Evolutionary conservation across 108 stramenopile species (phyloP).

Genomic region (Pseudonitzschia multistriata): DNA sequence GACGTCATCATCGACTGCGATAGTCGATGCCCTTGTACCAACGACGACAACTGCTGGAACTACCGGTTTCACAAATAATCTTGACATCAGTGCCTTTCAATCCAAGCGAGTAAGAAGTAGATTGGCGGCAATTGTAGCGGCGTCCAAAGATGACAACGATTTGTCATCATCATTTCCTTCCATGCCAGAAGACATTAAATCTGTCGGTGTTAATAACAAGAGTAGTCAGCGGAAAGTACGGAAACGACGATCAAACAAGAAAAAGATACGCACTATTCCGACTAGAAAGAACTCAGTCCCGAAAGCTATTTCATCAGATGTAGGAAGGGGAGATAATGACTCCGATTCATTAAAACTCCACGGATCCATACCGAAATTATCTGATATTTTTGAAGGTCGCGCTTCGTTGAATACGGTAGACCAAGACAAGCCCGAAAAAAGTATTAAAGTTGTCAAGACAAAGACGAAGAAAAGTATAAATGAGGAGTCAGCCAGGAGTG

Average conservation of each 20-base stretch:
- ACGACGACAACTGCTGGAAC: background rate
- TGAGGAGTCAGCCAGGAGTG: background rate
- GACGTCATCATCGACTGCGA: background rate
- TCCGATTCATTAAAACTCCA: conserved; percentile 2
- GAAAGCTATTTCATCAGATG: background rate
- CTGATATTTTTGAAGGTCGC: conserved; percentile 6
- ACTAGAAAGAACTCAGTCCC: background rate
- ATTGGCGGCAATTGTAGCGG: background rate
- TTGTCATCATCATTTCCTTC: background rate
- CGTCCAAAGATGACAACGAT: background rate
- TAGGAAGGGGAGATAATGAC: background rate
- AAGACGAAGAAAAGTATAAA: background rate
- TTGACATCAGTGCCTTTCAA: background rate
- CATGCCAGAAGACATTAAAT: conserved; percentile 4
- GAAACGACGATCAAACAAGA: background rate
- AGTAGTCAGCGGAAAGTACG: background rate
- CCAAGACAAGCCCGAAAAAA: background rate
- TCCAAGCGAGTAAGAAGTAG: background rate
- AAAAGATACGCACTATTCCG: background rate
- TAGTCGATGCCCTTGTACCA: conserved; percentile 2
- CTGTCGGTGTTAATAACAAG: background rate
- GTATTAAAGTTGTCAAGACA: background rate
- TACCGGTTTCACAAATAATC: background rate
- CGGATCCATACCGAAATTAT: conserved; percentile 15
- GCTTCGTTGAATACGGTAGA: background rate